Evolutionary conservation across 257 asterid species (phyloP).

Genomic region (Primulina huaijiensis): DNA sequence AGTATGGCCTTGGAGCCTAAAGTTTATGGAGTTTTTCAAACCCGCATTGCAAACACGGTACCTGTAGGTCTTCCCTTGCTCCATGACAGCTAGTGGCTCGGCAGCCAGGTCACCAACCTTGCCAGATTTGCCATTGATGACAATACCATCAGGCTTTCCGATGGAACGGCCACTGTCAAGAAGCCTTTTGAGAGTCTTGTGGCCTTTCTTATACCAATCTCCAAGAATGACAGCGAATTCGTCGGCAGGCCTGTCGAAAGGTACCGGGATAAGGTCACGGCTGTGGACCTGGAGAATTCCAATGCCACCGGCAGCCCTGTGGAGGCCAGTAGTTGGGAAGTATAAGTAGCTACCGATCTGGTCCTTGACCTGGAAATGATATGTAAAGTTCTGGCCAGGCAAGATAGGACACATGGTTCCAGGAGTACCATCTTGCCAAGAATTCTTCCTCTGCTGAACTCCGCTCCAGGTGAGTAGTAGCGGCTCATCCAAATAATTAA

Average conservation of each 20-base stretch:
- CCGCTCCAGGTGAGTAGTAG: constrained; percentile 24
- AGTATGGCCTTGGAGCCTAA: constrained; percentile 26
- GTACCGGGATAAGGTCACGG: constrained; percentile 27
- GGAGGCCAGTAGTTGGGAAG: constrained; percentile 28
- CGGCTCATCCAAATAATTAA: constrained; percentile 24
- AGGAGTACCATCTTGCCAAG: constrained; percentile 27
- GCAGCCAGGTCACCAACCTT: constrained; percentile 14
- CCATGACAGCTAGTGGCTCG: constrained; percentile 23
- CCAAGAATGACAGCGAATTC: constrained; percentile 20
- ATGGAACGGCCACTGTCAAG: constrained; percentile 24
- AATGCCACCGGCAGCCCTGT: constrained; percentile 23
- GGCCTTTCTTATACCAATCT: constrained; percentile 28
- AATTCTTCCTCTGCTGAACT: constrained; percentile 28
- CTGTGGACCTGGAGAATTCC: constrained; percentile 25
- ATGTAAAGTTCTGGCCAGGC: constrained; percentile 26
- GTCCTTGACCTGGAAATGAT: constrained; percentile 27
- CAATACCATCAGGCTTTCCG: constrained; percentile 24
- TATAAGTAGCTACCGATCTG: constrained; percentile 27
- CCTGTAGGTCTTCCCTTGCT: constrained; percentile 23
- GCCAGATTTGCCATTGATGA: constrained; percentile 22
- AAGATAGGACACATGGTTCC: constrained; percentile 27
- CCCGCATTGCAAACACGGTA: constrained; percentile 27
- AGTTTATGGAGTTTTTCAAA: constrained; percentile 23
- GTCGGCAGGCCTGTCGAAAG: constrained; percentile 18
- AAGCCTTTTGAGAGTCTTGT: constrained; percentile 21